Evolutionary conservation across 1,284 basidiomycete species (phyloP).

Genomic region (Apiotrichum mycotoxinovorans): DNA sequence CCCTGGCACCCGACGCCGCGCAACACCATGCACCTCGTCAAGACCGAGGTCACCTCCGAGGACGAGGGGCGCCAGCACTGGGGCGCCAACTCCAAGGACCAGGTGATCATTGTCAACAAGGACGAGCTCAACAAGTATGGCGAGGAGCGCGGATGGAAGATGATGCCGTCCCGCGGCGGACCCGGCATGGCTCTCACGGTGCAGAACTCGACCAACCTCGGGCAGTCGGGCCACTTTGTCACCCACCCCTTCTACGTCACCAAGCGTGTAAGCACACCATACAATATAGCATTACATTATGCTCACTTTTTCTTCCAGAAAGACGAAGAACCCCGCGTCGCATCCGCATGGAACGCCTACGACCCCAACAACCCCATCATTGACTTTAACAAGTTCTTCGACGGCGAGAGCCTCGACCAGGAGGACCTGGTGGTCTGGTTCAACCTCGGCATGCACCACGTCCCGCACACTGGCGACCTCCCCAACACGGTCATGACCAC

Average conservation of each 20-base stretch:
- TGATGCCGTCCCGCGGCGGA: conserved; percentile 23
- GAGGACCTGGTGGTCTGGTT: conserved; percentile 42
- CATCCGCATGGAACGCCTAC: conserved; percentile 22
- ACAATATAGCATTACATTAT: no score
- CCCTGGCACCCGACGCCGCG: conserved; percentile 34
- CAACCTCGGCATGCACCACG: conserved; percentile 18
- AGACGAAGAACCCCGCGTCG: conserved; percentile 25
- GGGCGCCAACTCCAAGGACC: conserved; percentile 49
- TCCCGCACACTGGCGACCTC: conserved; percentile 26
- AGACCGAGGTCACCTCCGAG: conserved; percentile 49
- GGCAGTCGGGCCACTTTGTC: conserved; percentile 31
- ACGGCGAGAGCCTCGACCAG: conserved; percentile 43
- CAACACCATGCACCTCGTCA: conserved; percentile 1
- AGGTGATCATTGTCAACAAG: conserved; percentile 60
- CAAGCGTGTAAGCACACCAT: not conserved
- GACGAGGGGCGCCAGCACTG: conserved; percentile 48
- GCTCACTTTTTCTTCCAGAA: conserved; percentile 7
- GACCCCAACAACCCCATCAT: conserved; percentile 24
- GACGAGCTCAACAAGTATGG: conserved; percentile 53
- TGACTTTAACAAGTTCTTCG: conserved; percentile 37
- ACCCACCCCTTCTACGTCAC: conserved; percentile 17
- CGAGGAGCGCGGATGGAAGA: conserved; percentile 42
- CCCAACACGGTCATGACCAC: conserved; percentile 37
- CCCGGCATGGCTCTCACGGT: conserved; percentile 32
- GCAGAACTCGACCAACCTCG: conserved; percentile 38